Conservation (phyloP, 2,329 filamentous ascomycete species). For the Colletotrichum tropicicola region DNA sequence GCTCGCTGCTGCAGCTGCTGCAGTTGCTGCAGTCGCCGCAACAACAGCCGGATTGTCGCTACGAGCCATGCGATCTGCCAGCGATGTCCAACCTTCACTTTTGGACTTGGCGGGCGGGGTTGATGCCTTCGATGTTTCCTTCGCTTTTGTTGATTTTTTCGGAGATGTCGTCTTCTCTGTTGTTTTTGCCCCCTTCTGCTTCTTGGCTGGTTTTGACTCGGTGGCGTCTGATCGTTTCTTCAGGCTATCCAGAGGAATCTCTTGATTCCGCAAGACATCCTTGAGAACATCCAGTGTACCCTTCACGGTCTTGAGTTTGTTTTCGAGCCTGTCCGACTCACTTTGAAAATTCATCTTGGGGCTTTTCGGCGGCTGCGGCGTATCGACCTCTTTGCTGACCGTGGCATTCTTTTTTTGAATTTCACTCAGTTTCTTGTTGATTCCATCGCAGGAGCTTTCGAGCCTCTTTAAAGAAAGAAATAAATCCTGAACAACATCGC, state of each 20-base stretch:
- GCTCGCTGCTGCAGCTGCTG: not conserved
- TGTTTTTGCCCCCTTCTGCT: not conserved
- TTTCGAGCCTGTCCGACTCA: not conserved
- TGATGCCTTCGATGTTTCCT: not conserved
- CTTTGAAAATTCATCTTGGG: not conserved
- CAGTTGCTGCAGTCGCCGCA: not conserved
- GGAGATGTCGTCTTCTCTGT: not conserved
- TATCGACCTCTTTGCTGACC: not conserved
- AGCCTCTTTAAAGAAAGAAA: not conserved
- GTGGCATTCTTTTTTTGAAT: not conserved
- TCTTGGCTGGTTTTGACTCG: not conserved
- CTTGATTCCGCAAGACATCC: slow-evolving; percentile 44
- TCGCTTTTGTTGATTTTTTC: not conserved
- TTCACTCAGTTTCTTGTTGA: slow-evolving; percentile 10
- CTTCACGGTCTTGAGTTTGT: slow-evolving; percentile 40
- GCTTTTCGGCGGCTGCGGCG: not conserved
- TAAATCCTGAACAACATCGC: no score
- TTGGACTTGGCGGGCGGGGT: not conserved
- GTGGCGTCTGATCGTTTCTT: slow-evolving; percentile 9
- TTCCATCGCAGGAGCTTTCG: slow-evolving; percentile 25
- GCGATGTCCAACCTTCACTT: not conserved
- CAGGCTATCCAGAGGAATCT: slow-evolving; percentile 28
- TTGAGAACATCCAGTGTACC: slow-evolving; percentile 48
- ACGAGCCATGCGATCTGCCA: slow-evolving; percentile 1
- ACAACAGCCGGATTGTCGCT: not conserved